Evolutionary conservation across 2,329 filamentous ascomycete species (phyloP).

Genomic region (Fusarium sp.): DNA sequence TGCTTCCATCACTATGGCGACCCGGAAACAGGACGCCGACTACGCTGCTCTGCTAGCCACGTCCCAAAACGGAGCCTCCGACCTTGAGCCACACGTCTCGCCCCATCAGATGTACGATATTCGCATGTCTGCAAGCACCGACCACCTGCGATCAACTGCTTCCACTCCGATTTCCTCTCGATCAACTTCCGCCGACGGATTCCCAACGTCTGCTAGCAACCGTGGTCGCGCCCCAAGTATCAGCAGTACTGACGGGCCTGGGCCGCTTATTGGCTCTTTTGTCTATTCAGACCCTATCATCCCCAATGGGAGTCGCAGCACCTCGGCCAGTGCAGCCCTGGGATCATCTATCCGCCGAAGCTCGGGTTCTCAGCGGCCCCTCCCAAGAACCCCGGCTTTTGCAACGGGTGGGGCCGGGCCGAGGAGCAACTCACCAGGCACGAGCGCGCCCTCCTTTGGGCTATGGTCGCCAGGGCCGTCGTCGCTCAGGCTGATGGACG

Average conservation of each 20-base stretch:
- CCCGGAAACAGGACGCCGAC: conserved; percentile 68
- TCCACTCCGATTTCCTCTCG: conserved; percentile 55
- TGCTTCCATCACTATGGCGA: conserved; percentile 92
- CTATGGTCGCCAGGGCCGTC: conserved; percentile 57
- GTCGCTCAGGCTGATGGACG: conserved; percentile 61
- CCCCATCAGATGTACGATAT: conserved; percentile 80
- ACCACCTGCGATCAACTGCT: conserved; percentile 73
- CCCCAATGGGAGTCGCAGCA: conserved; percentile 59
- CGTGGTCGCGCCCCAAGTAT: conserved; percentile 48
- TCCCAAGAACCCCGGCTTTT: conserved; percentile 39
- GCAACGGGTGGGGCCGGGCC: conserved; percentile 32
- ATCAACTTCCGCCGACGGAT: conserved; percentile 52
- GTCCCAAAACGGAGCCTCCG: conserved; percentile 42
- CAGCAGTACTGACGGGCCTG: conserved; percentile 37
- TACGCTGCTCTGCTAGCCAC: conserved; percentile 54
- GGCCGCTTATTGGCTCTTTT: conserved; percentile 55
- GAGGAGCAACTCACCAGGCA: conserved; percentile 42
- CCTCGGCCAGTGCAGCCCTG: conserved; percentile 60
- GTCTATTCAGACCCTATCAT: conserved; percentile 61
- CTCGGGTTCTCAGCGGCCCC: conserved; percentile 49
- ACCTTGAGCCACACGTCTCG: conserved; percentile 55
- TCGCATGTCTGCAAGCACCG: conserved; percentile 80
- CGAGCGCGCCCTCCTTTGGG: conserved; percentile 45
- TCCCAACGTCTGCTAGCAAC: conserved; percentile 25
- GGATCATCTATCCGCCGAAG: conserved; percentile 50